Percentiles rank a stretch among this genome's conserved stretches.
Conservation (phyloP, 2,329 filamentous ascomycete genomes). For the Diaporthe sp. region DNA sequence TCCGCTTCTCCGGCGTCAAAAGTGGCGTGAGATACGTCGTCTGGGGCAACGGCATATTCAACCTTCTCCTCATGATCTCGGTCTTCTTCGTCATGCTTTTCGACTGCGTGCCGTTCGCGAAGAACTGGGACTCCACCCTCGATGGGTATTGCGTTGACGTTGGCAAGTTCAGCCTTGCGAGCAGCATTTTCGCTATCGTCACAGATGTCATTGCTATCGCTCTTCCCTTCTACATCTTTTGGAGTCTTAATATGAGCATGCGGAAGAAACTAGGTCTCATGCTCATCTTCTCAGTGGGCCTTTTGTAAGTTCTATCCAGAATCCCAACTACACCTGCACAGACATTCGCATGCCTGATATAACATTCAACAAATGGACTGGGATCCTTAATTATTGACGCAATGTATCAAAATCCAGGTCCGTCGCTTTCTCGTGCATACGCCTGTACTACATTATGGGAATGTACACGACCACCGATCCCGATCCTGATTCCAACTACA, state of each 20-base stretch:
- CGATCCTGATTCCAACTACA: slow-evolving; percentile 48
- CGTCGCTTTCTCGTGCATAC: slow-evolving; percentile 42
- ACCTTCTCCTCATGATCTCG: slow-evolving; percentile 51
- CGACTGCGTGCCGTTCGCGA: slow-evolving; percentile 55
- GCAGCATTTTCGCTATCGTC: slow-evolving; percentile 49
- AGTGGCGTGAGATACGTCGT: slow-evolving; percentile 48
- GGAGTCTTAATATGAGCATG: slow-evolving; percentile 55
- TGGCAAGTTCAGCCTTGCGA: slow-evolving; percentile 46
- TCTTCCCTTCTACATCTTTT: slow-evolving; percentile 58
- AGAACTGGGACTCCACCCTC: slow-evolving; percentile 44
- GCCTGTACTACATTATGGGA: slow-evolving; percentile 49
- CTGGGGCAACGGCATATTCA: slow-evolving; percentile 44
- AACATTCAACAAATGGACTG: not conserved
- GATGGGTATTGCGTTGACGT: slow-evolving; percentile 49
- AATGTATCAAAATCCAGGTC: not conserved
- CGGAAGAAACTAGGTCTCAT: slow-evolving; percentile 56
- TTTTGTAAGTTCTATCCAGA: not conserved
- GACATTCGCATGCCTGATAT: not conserved
- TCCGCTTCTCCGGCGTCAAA: slow-evolving; percentile 50
- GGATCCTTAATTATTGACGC: not conserved
- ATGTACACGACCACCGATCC: slow-evolving; percentile 39
- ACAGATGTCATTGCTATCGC: slow-evolving; percentile 42
- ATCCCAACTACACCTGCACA: not conserved
- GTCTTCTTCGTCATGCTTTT: slow-evolving; percentile 56
- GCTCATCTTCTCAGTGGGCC: slow-evolving; percentile 51